These are phyloP conservation scores for Fusarium citri DNA, from an alignment of 2,329 filamentous ascomycete species.

Conservation along the genomic window DNA sequence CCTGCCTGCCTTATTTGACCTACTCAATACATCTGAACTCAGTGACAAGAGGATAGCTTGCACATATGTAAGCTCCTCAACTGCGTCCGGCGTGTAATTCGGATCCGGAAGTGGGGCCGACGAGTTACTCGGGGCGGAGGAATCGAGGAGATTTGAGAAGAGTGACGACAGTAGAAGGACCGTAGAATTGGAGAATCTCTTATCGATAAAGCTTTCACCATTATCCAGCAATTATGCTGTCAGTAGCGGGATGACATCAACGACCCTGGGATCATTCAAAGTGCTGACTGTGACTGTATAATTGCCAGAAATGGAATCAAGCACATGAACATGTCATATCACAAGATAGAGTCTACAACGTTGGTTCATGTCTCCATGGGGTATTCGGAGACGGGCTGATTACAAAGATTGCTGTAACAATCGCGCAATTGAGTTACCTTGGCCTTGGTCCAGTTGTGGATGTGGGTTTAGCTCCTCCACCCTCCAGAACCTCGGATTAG, in stretches of 20 bases:
- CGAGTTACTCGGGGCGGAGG: neutral
- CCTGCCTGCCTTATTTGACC: neutral
- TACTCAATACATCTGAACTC: neutral
- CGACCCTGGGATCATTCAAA: neutral
- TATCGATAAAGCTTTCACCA: conserved; percentile 2
- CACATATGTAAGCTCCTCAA: neutral
- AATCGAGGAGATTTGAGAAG: neutral
- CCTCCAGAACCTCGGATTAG: conserved; percentile 16
- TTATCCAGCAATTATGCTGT: neutral
- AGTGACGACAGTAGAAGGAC: neutral
- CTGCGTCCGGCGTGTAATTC: neutral
- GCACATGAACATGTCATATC: neutral
- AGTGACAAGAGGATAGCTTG: neutral
- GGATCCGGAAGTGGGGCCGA: conserved; percentile 4
- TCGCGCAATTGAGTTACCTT: conserved; percentile 17
- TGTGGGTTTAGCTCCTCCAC: conserved; percentile 14
- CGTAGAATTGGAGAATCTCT: neutral
- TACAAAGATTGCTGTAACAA: conserved; percentile 21
- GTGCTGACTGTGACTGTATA: neutral
- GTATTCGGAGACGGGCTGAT: conserved; percentile 23
- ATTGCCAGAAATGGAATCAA: neutral
- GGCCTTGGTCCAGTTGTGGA: conserved; percentile 10
- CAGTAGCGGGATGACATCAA: conserved; percentile 16
- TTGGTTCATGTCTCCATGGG: neutral
- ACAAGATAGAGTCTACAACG: neutral